Base-by-base conservation (phyloP, 371 early-diverging fungal genomes). In the Lichtheimia corymbifera region DNA sequence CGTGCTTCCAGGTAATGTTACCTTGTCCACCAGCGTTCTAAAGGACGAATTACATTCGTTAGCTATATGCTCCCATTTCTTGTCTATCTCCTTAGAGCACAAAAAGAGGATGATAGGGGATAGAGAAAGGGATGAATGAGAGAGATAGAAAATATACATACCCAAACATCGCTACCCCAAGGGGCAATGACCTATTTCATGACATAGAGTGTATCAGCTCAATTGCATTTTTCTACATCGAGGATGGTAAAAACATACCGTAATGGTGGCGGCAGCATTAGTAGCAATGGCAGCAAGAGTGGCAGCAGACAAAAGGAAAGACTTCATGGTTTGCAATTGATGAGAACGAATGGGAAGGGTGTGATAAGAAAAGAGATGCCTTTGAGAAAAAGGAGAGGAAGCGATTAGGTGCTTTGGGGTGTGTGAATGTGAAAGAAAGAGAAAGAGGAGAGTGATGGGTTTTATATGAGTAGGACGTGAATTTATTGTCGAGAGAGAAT, bases 21-120 rank as follows among this genome's bases (percentile, higher is more conserved):
- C 79, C 79, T 50, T 66, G 63, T 20, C 71, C 76, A 59, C 79
- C 79, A 53, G 79, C 51, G 56, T 55, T 52, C 79, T 79, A 65
- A 13, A 20, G 5, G n/a, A 35, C 12, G 1, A 24, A n/a, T n/a
- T 27, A 6, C 41, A 27, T 27, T 5, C 11, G 22, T 24, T 13
- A 18, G 27, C 15, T 13, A 51, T 1, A 28, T 5, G 12, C 13
- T 24, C 51, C 40, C 27, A 14, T 25, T 52, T 49, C 40, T 4
- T 42, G 18, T 60, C 22, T 53, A 1, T 35, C 27, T 53, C n/a
- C 30, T 24, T 14, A 35, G 11, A 3, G 5, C 22, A 1, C 22
- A 22, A 22, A 22, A 22, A 5, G 12, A 53, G 44, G 4, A 24
- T 47, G 18, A 42, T 51, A 40, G 3, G 25, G n/a, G 24, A 45